Evolutionary conservation across 441 rosid species (phyloP), one percentile per base, ranked within the genome.

Genomic region (Gossypium gossypioides): DNA sequence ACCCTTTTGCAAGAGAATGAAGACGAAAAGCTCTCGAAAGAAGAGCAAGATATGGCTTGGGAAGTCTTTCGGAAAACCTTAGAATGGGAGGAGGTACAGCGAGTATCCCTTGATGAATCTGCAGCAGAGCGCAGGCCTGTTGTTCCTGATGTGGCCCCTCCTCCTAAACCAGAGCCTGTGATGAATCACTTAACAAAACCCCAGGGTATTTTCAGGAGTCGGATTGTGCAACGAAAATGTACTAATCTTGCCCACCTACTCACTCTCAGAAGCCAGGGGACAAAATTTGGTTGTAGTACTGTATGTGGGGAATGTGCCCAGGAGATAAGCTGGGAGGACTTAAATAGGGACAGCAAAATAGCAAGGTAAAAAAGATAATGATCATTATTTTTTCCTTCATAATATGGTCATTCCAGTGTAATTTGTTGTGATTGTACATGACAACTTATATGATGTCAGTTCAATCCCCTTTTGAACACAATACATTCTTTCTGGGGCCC

Each of bases 21-120:
- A 81, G 98, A 93, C 64, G 99, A 96, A 79, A 96, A 84, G 79
- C 87, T 96, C 5, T 86, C 98, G 0, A 96, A 96, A 85, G 99
- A 96, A 84, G 99, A 96, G 80, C 92, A 96, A 80, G 99, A 96
- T 83, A 90, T 90, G 95, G 99, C 99, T 37, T 96, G 99, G 99
- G 99, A 96, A 86, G 96, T 96, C 24, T 90, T 83, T 65, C 83
- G 70, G 69, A 88, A 81, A 81, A 79, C 96, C 21, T 68, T 93
- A 56, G 91, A 90, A 69, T 93, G 97, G 97, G 96, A 91, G 75
- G 97, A 96, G 84, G 98, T 96, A 77, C 98, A 87, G 37, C 87
- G 92, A 3, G 90, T 82, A 52, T 76, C 97, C 24, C 55, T 82
- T 15, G 89, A 80, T 22, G 97, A 89, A 74, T 66, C 94, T 55